Percentiles rank a stretch among this genome's conserved stretches.
Conservation (phyloP, 2,329 filamentous ascomycete genomes). For the Cordyceps farinosa region DNA sequence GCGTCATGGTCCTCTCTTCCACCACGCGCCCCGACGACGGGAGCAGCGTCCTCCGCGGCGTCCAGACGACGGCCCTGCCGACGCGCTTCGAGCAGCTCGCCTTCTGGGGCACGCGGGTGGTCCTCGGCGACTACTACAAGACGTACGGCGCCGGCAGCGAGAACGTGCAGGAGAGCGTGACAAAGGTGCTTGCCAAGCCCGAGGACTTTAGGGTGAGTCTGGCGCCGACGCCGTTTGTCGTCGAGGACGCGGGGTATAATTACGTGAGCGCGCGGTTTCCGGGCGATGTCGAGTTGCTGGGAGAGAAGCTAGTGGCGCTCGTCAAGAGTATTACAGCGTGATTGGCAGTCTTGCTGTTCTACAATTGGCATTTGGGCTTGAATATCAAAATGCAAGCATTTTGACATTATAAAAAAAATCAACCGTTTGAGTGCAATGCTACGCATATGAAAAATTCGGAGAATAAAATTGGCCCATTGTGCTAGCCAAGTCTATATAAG, state of each 20-base stretch:
- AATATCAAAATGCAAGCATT: background rate
- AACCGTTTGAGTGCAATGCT: too few species aligned
- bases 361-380: too few species aligned
- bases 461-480: background rate
- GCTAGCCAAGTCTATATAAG: constrained; percentile 13
- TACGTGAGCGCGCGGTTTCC: constrained; percentile 45
- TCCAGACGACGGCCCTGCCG: constrained; percentile 47
- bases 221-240: constrained; percentile 43
- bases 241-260: constrained; percentile 47
- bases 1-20: constrained; percentile 47
- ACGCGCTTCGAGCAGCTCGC: constrained; percentile 46
- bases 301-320: constrained; percentile 40
- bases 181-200: constrained; percentile 39
- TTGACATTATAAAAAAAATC: background rate
- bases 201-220: constrained; percentile 45
- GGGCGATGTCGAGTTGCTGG: constrained; percentile 39
- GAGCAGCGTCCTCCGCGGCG: constrained; percentile 47
- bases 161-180: constrained; percentile 44
- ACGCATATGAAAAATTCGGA: too few species aligned
- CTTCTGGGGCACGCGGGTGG: constrained; percentile 46
- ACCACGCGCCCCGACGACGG: constrained; percentile 37
- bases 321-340: constrained; percentile 31
- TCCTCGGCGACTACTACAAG: constrained; percentile 55
- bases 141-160: constrained; percentile 50
- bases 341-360: too few species aligned